Base-by-base conservation (phyloP, 2,329 filamentous ascomycete species). In the Bipolaris zeicola region DNA sequence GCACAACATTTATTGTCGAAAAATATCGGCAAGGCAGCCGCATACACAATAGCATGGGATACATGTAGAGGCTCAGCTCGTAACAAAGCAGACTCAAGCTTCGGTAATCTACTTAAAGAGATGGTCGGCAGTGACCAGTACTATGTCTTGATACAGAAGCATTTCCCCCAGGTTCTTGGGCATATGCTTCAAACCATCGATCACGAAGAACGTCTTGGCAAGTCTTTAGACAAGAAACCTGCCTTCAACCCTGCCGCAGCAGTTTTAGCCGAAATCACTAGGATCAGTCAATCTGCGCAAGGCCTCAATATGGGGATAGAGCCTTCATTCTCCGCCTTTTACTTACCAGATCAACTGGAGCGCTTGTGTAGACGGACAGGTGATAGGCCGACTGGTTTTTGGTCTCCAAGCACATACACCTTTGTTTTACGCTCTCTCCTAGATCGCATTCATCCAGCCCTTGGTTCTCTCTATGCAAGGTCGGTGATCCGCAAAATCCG, bases 401-500 rank as follows among this genome's bases (percentile, higher is more conserved):
- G 92, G 90, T 91, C 87, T 0, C 85, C 92, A 5, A 83, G 89
- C 3, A 79, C 93, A 38, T 87, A 92, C 48, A 85, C 88, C 0
- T 89, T 87, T 56, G 84, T 96, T 24, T 87, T 90, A 50, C 87
- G 96, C 49, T 88, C 85, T 61, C 82, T 99, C 2, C 80, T 99
- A 52, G 89, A 92, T 71, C 89, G 88, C 1, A 89, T 97, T 16
- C 88, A 96, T 68, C 85, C 89, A 18, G 90, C 92, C 0, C 79
- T 98, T 5, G 96, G 95, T 0, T 90, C 95, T 18, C 80, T 97
- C 5, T 90, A 97, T 74, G 89, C 91, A 36, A 95, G 92, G 71
- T 89, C 92, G 1, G 87, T 96, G 3, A 83, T 99, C 49, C 88
- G 93, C 37, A 96, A 96, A 71, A 83, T 98, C 44, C 85, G 92